Conservation (phyloP, 2,329 filamentous ascomycete species). For the Clonostachys chloroleuca region DNA sequence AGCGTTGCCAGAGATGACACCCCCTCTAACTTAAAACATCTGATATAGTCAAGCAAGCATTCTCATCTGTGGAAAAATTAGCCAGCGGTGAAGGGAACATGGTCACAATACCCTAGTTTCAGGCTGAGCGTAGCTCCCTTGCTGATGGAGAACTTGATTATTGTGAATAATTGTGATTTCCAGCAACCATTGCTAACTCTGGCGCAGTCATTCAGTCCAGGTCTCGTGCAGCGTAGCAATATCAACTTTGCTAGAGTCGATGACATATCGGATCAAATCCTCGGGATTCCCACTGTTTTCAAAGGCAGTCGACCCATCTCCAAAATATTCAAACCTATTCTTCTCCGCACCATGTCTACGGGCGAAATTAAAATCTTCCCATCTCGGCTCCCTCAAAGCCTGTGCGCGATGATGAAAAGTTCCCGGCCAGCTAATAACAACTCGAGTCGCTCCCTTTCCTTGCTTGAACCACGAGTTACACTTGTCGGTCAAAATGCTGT, state of each 20-base stretch:
- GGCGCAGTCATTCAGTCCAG: too few relatives aligned
- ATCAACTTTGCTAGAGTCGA: neutral
- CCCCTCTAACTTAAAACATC: too few relatives aligned
- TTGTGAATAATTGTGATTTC: too few relatives aligned
- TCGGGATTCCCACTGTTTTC: neutral
- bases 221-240: neutral
- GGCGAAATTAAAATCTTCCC: conserved; percentile 30
- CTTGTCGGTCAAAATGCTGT: neutral
- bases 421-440: neutral
- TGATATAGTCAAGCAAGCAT: too few relatives aligned
- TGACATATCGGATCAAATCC: neutral
- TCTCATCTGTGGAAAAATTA: too few relatives aligned
- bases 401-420: conserved; percentile 22
- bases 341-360: conserved; percentile 57
- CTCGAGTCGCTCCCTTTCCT: neutral
- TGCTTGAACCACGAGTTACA: neutral
- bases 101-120: too few relatives aligned
- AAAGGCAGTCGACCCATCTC: neutral
- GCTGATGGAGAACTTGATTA: too few relatives aligned
- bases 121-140: too few relatives aligned
- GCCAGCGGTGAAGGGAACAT: too few relatives aligned
- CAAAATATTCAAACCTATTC: neutral
- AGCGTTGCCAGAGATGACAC: too few relatives aligned
- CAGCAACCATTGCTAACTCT: too few relatives aligned
- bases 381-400: conserved; percentile 43